Conservation (phyloP, 176 grass and related monocot species). For the Carex myosuroides region DNA sequence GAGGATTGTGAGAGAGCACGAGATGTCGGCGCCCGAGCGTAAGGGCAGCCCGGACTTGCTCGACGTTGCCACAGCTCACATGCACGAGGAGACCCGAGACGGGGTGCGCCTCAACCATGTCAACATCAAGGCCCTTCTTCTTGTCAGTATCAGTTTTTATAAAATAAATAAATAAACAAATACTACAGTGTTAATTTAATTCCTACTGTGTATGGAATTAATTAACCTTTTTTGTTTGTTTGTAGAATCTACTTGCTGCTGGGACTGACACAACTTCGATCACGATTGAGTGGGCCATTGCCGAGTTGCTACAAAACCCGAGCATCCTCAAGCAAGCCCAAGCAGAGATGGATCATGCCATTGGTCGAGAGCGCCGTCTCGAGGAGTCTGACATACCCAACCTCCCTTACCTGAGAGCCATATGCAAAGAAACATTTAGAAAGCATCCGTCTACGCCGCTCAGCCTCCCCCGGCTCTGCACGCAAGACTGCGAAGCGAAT, state of each 20-base stretch:
- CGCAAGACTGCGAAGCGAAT: constrained; percentile 15
- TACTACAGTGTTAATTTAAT: background rate
- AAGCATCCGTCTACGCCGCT: constrained; percentile 33
- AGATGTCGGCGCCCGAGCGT: background rate
- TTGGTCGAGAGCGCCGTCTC: constrained; percentile 13
- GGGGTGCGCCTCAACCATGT: constrained; percentile 13
- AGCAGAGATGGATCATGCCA: constrained; percentile 14
- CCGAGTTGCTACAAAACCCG: constrained; percentile 28
- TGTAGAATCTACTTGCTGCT: constrained; percentile 30
- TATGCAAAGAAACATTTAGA: constrained; percentile 35
- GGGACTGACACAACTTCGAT: constrained; percentile 28
- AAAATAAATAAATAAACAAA: background rate
- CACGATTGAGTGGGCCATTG: constrained; percentile 29
- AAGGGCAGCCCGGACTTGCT: constrained; percentile 22
- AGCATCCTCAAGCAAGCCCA: constrained; percentile 20
- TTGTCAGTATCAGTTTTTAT: background rate
- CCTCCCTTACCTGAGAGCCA: constrained; percentile 27
- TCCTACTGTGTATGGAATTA: background rate
- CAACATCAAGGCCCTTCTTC: constrained; percentile 31
- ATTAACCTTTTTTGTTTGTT: background rate
- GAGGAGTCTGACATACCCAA: constrained; percentile 23
- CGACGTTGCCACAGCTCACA: background rate
- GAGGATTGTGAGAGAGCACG: constrained; percentile 21
- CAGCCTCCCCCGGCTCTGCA: constrained; percentile 5
- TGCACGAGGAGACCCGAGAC: background rate